Base-by-base conservation (phyloP, 306 rosid genomes). In the Abrus precatorius region DNA sequence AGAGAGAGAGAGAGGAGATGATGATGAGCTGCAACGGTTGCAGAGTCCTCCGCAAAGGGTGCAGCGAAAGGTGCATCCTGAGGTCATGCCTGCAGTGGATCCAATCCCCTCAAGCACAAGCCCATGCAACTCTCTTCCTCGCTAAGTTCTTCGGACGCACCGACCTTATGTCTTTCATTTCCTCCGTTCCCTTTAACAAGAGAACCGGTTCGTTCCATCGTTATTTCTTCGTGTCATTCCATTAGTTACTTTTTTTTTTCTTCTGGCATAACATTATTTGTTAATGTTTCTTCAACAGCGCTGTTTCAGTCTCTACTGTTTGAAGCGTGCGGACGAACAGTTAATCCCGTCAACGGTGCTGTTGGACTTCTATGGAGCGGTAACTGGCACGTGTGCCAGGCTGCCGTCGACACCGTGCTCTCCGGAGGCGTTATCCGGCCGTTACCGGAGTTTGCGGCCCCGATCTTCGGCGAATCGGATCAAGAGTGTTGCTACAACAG, bases 11-110 rank as follows among this genome's bases (percentile, higher is more conserved):
- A 36, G 20, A 36, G 40, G 40, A 36, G 4, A 36, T 36, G 3
- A 36, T 34, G 4, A 92, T 92, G 97, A 90, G 97, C 79, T 92
- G 97, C 93, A 92, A 81, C 79, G 94, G 94, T 9, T 92, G 97
- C 84, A 82, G 97, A 62, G 93, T 86, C 1, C 90, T 92, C 4
- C 81, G 97, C 3, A 92, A 92, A 62, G 92, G 94, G 0, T 92
- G 97, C 86, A 77, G 92, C 45, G 91, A 88, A 28, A 34, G 64
- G 1, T 92, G 97, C 72, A 32, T 82, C 14, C 86, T 92, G 10
- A 83, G 92, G 83, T 47, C 91, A 2, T 86, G 88, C 82, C 85
- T 92, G 47, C 86, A 65, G n/a, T 86, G 92, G 93, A 92, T 90
- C 52, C 83, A 87, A 0, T 71, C 89, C 6, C 90, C 97, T 1